Evolutionary conservation across 225 moss, liverwort and hornwort genomes (phyloP), one percentile per base, ranked within the genome.

Genomic region (Sphagnum tenellum): DNA sequence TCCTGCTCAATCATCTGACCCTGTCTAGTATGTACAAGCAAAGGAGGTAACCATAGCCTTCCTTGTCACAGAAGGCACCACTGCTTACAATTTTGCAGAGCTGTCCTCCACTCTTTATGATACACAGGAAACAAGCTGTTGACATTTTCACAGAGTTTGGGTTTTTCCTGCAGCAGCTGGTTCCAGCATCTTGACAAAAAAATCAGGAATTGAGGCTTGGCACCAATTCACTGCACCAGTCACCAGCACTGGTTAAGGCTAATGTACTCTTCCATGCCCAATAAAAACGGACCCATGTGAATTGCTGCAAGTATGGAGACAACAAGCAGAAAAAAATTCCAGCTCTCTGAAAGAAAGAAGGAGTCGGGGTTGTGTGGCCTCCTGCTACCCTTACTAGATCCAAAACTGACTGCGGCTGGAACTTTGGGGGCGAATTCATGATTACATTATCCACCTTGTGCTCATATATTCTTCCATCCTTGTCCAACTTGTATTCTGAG

Each of bases 401-500:
- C 78, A 89, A 79, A 29, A 79, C 88, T 63, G 69, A 88, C 44
- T 63, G 73, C 2, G 86, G 76, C 46, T 84, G 90, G 48, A 76
- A 90, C 73, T 80, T 93, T 2, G 93, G 83, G 12, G 93, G 93
- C 3, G 79, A 75, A 71, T 90, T 98, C 66, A 98, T 87, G 10
- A 90, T 81, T 58, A 98, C 82, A 44, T 98, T 98, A 66, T 98
- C 98, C 47, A 98, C 98, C 73, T 87, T 98, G 72, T 98, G 98
- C 12, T 87, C 77, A 64, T 89, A 98, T 47, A 98, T 98, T 71
- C 88, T 98, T 10, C 98, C 98, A 55, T 88, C 87, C 74, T 89
- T 90, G 69, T 98, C 98, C 61, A 98, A 61, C 73, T 89, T 98
- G 69, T 93, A 98, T 71, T 98, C 93, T 0, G 98, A 98, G 0